These are phyloP conservation scores for Trichomonas vaginalis DNA, from an alignment of 208 protist species.

Conservation along the genomic window DNA sequence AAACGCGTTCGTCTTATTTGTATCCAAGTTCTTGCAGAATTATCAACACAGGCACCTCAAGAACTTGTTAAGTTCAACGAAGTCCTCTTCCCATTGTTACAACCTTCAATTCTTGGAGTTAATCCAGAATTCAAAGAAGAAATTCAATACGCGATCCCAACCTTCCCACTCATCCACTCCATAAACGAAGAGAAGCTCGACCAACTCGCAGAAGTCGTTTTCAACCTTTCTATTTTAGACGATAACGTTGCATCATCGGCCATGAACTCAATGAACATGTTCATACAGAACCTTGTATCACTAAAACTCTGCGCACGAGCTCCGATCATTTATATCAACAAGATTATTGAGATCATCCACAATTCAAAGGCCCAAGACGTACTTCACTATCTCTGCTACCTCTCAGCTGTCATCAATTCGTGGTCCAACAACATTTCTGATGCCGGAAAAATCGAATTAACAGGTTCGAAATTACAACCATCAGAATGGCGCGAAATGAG, in stretches of 20 bases:
- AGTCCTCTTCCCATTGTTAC: background rate
- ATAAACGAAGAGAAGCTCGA: background rate
- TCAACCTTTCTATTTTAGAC: background rate
- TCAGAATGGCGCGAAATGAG: background rate
- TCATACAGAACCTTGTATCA: background rate
- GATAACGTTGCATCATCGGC: background rate
- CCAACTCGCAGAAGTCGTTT: background rate
- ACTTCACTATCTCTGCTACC: too few relatives aligned
- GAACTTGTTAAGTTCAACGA: background rate
- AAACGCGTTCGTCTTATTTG: background rate
- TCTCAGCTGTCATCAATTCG: background rate
- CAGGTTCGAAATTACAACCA: background rate
- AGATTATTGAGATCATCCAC: background rate
- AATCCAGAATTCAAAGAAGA: background rate
- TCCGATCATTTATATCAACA: background rate
- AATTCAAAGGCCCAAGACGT: background rate
- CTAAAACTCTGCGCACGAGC: background rate
- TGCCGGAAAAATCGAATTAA: background rate
- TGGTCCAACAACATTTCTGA: background rate
- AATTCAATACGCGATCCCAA: background rate
- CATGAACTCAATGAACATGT: background rate
- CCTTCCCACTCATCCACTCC: background rate
- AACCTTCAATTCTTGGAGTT: background rate
- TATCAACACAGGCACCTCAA: background rate
- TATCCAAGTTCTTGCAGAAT: background rate